A percentile compares a stretch with the other conserved stretches of the same genome.
phyloP scores from a whole-genome alignment of 257 asterid genomes.

The Datura wrightii region DNA sequence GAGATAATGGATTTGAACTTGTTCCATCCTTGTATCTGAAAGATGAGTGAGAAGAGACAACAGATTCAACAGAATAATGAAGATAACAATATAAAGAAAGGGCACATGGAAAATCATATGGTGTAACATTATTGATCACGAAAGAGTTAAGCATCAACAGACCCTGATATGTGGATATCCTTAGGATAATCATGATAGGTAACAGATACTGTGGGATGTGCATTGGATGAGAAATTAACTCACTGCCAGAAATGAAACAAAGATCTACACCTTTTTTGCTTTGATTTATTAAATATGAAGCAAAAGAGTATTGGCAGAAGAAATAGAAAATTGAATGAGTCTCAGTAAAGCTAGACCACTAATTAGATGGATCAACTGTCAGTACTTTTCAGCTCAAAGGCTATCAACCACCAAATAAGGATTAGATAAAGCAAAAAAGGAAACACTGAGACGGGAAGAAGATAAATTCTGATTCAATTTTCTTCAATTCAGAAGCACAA shows the following conservation, averaged over 20 bases:
- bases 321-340: neutral
- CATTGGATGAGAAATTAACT: neutral
- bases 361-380: neutral
- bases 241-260: neutral
- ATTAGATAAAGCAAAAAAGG: neutral
- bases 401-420: slow-evolving; percentile 5
- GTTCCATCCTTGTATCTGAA: neutral
- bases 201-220: neutral
- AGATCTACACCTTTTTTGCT: neutral
- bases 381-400: neutral
- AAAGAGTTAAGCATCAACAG: neutral
- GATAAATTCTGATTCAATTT: neutral
- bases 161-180: neutral
- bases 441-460: neutral
- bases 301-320: neutral
- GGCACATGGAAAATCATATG: neutral
- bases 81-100: neutral
- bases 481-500: neutral
- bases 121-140: neutral
- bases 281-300: neutral
- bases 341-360: neutral
- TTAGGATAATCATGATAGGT: slow-evolving; percentile 27
- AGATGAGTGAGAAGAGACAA: neutral
- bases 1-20: slow-evolving; percentile 9
- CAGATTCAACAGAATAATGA: neutral